A percentile compares a stretch with the other conserved stretches of the same genome.
Conservation (phyloP, 768 basidiomycete genomes). For the Russula abietina region DNA sequence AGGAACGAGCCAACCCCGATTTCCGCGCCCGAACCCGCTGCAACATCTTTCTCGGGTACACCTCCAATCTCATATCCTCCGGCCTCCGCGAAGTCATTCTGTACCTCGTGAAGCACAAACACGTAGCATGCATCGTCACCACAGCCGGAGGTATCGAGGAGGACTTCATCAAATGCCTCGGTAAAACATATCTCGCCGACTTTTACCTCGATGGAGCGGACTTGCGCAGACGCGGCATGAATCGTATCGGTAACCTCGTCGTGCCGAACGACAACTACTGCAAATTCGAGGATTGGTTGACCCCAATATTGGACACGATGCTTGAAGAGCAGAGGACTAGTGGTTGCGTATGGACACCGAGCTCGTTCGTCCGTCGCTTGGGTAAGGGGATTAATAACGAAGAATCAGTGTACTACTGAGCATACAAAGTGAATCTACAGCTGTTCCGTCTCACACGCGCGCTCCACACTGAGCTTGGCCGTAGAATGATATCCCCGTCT, state of each 20-base stretch:
- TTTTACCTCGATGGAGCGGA: conserved; percentile 89
- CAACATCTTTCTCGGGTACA: too few relatives aligned
- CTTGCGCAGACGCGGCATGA: conserved; percentile 85
- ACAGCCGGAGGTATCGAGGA: too few relatives aligned
- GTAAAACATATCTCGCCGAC: too few relatives aligned
- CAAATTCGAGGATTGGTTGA: conserved; percentile 99
- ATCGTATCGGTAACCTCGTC: conserved; percentile 92
- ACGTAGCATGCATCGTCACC: too few relatives aligned
- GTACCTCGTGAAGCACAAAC: too few relatives aligned
- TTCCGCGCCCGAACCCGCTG: too few relatives aligned
- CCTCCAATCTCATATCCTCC: too few relatives aligned
- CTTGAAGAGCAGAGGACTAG: conserved; percentile 75
- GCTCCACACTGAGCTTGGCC: conserved; percentile 26
- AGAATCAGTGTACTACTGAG: conserved; percentile 98
- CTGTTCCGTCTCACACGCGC: conserved; percentile 18
- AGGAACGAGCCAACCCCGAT: too few relatives aligned
- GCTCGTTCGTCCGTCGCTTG: conserved; percentile 83
- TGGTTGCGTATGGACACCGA: conserved; percentile 84
- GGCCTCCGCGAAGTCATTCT: too few relatives aligned
- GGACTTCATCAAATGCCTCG: too few relatives aligned
- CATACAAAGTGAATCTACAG: conserved; percentile 77
- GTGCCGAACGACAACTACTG: conserved; percentile 99
- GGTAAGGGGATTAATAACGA: conserved; percentile 97
- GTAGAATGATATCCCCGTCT: conserved; percentile 95
- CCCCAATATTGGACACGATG: conserved; percentile 87